These are phyloP conservation scores for Coniella vitis DNA, from an alignment of 2,329 filamentous ascomycete species.

Conservation along the genomic window DNA sequence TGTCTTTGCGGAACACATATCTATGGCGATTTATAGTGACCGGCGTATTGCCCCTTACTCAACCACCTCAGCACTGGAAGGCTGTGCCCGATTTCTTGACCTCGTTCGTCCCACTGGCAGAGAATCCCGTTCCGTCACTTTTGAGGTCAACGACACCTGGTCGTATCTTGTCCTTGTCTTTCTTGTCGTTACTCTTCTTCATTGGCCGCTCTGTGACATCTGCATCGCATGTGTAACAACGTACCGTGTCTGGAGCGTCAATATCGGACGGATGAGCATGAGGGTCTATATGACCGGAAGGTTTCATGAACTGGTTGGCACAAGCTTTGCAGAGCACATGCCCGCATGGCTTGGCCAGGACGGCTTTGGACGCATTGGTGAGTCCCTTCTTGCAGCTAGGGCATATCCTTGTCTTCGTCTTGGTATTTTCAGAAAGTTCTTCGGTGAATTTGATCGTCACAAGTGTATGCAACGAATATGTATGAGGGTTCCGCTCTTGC, in stretches of 20 bases:
- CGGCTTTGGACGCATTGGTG: conserved; percentile 74
- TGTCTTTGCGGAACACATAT: not conserved
- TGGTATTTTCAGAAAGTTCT: conserved; percentile 47
- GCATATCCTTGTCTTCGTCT: conserved; percentile 50
- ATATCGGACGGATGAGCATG: conserved; percentile 50
- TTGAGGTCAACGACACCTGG: conserved; percentile 72
- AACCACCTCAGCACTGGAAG: conserved; percentile 66
- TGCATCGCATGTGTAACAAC: conserved; percentile 83
- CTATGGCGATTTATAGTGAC: too few species aligned
- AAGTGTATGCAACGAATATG: conserved; percentile 71
- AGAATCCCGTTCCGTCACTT: conserved; percentile 88
- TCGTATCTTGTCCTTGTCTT: conserved; percentile 50
- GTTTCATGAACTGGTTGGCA: conserved; percentile 73
- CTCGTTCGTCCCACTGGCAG: conserved; percentile 74
- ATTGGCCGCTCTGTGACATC: conserved; percentile 52
- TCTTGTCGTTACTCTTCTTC: conserved; percentile 35
- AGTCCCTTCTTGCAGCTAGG: conserved; percentile 80
- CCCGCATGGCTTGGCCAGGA: conserved; percentile 80
- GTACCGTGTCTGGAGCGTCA: conserved; percentile 37
- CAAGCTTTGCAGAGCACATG: conserved; percentile 87
- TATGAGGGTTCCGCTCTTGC: conserved; percentile 57
- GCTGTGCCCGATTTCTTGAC: conserved; percentile 73
- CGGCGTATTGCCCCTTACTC: too few species aligned
- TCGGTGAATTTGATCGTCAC: conserved; percentile 72
- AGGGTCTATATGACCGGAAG: conserved; percentile 47